These are phyloP conservation scores for Eucalyptus regnans DNA, from an alignment of 345 rosid genomes.

Conservation along the genomic window DNA sequence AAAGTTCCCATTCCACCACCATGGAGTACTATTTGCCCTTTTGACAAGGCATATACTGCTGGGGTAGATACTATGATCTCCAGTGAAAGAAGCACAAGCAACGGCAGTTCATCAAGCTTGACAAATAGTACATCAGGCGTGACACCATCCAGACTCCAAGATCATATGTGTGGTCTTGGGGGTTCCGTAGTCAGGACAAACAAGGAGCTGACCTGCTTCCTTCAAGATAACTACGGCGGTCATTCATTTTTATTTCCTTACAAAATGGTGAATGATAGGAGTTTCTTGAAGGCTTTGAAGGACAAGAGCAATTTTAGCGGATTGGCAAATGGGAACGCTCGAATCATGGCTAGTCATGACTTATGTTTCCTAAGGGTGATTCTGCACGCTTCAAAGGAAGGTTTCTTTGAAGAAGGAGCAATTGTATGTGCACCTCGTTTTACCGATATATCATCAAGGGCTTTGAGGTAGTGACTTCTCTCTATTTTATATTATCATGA, in stretches of 20 bases:
- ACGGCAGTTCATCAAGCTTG: background rate
- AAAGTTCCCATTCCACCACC: conserved; percentile 61
- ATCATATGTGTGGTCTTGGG: conserved; percentile 1
- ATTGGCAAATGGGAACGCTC: conserved; percentile 5
- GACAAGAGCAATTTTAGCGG: conserved; percentile 10
- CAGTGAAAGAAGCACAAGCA: conserved; percentile 1
- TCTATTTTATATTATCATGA: background rate
- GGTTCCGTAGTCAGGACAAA: conserved; percentile 61
- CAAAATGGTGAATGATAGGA: conserved; percentile 5
- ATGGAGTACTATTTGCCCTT: conserved; percentile 47
- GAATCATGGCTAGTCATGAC: conserved; percentile 14
- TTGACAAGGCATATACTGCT: conserved; percentile 1
- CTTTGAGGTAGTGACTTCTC: conserved; percentile 24
- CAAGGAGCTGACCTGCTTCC: conserved; percentile 11
- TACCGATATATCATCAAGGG: conserved; percentile 40
- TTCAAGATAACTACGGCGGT: conserved; percentile 19
- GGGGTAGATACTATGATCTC: conserved; percentile 2
- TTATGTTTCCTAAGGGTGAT: conserved; percentile 65
- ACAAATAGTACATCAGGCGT: background rate
- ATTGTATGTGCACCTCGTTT: conserved; percentile 56
- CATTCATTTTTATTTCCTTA: conserved; percentile 36
- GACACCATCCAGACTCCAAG: background rate
- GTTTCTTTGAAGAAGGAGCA: conserved; percentile 83
- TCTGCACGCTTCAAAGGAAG: conserved; percentile 69
- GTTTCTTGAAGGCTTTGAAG: conserved; percentile 8